Percentiles rank a stretch among this genome's conserved stretches.
Conservation (phyloP, 805 yeast genomes). For the Metschnikowia continentalis region DNA sequence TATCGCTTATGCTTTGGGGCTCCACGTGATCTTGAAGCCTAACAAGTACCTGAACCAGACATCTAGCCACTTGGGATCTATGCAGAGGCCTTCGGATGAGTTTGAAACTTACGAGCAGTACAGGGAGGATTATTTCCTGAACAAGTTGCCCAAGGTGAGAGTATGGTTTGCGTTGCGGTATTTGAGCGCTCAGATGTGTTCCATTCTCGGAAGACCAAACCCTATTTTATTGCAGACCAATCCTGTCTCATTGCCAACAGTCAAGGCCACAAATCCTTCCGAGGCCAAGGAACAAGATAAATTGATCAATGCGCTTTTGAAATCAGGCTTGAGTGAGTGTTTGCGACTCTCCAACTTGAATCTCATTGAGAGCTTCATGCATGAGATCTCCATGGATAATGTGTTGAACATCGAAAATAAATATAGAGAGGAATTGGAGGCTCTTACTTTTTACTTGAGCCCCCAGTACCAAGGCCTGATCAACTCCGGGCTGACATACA, state of each 20-base stretch:
- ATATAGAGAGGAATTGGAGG: conserved; percentile 40
- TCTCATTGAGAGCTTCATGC: conserved; percentile 49
- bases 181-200: conserved; percentile 46
- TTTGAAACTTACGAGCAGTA: conserved; percentile 22
- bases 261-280: conserved; percentile 12
- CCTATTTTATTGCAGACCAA: conserved; percentile 43
- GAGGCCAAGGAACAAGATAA: conserved; percentile 4
- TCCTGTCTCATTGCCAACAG: conserved; percentile 23
- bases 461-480: conserved; percentile 13
- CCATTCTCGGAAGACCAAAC: conserved; percentile 51
- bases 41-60: conserved; percentile 1
- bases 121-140: conserved; percentile 26
- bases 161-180: conserved; percentile 50
- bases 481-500: conserved; percentile 13
- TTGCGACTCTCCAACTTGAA: conserved; percentile 45
- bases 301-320: conserved; percentile 31
- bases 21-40: conserved; percentile 41
- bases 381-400: conserved; percentile 40
- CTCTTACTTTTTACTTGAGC: conserved; percentile 25
- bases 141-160: conserved; percentile 35
- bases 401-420: conserved; percentile 37
- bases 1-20: conserved; percentile 48
- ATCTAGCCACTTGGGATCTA: background rate
- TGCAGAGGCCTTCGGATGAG: background rate
- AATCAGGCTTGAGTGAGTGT: conserved; percentile 48